Percentiles rank a stretch among this genome's conserved stretches.
phyloP scores from a whole-genome alignment of 768 basidiomycete genomes.

The Tricholoma furcatifolium region DNA sequence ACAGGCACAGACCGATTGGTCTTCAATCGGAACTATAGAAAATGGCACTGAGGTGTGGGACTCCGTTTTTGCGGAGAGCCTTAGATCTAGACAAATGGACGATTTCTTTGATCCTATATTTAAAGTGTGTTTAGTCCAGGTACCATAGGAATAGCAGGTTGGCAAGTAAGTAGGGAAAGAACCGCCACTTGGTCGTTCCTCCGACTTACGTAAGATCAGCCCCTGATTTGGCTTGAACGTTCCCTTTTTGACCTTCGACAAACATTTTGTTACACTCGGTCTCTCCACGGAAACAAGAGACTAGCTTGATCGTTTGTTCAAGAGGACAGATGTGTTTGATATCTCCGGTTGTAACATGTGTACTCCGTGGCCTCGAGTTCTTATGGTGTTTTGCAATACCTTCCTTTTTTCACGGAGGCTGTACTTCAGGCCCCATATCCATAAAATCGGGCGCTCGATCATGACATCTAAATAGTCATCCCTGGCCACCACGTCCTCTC shows the following conservation, averaged over 20 bases:
- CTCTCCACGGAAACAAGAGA: constrained; percentile 12
- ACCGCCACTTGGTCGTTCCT: constrained; percentile 7
- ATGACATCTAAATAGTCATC: constrained; percentile 23
- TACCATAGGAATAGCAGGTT: constrained; percentile 1
- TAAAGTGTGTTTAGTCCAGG: neutral
- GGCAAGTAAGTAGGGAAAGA: constrained; percentile 3
- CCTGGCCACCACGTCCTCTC: constrained; percentile 25
- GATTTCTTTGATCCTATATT: too few relatives aligned
- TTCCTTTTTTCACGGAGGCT: constrained; percentile 34
- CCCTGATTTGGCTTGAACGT: neutral
- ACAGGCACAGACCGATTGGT: constrained; percentile 25
- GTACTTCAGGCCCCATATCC: constrained; percentile 25
- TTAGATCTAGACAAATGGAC: too few relatives aligned
- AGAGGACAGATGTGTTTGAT: constrained; percentile 9
- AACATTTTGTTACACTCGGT: neutral
- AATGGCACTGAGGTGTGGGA: neutral
- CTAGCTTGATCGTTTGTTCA: constrained; percentile 10
- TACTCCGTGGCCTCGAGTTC: constrained; percentile 23
- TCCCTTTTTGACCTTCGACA: neutral
- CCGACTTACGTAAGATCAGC: constrained; percentile 20
- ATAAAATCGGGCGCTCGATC: constrained; percentile 30
- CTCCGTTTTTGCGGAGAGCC: too few relatives aligned
- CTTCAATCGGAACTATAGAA: constrained; percentile 1
- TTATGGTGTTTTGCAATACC: constrained; percentile 21
- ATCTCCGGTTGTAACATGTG: constrained; percentile 22